Percentiles rank a stretch among this genome's conserved stretches.
Evolutionary conservation across 352 stramenopile genomes (phyloP).

Genomic region (Pythium rishiriense): DNA sequence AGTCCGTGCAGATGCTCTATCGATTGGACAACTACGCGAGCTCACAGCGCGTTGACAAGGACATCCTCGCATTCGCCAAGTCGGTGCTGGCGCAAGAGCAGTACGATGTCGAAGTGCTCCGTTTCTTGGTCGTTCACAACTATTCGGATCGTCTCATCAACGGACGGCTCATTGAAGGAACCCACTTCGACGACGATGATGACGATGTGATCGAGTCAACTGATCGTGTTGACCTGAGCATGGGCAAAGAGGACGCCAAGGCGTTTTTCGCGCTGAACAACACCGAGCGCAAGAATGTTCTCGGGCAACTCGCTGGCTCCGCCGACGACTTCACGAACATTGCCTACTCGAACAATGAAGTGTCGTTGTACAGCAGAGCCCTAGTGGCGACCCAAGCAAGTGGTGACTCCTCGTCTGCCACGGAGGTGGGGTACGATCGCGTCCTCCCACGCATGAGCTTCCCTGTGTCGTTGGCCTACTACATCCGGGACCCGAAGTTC

Average conservation of each 20-base stretch:
- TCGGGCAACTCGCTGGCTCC: constrained; percentile 49
- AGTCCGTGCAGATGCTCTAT: constrained; percentile 49
- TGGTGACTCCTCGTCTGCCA: neutral
- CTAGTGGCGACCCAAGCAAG: neutral
- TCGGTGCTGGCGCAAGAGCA: constrained; percentile 33
- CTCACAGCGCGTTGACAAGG: constrained; percentile 50
- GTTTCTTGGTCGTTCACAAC: constrained; percentile 79
- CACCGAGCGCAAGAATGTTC: constrained; percentile 44
- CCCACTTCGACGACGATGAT: constrained; percentile 32
- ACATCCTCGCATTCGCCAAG: constrained; percentile 50
- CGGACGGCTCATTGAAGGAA: constrained; percentile 29
- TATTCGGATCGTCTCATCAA: constrained; percentile 72
- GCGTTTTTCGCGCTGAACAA: constrained; percentile 48
- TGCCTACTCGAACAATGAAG: constrained; percentile 45
- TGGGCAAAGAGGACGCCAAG: constrained; percentile 41
- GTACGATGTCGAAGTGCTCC: constrained; percentile 46
- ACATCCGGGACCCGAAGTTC: constrained; percentile 73
- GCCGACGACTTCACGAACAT: constrained; percentile 60
- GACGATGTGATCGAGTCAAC: constrained; percentile 44
- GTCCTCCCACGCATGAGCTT: constrained; percentile 59
- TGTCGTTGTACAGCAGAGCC: constrained; percentile 56
- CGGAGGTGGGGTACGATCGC: constrained; percentile 4
- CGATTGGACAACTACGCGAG: constrained; percentile 65
- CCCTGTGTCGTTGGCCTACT: constrained; percentile 72
- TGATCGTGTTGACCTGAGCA: constrained; percentile 59